A percentile compares a stretch with the other conserved stretches of the same genome.
Evolutionary conservation across 1,284 basidiomycete genomes (phyloP).

Genomic region (Bjerkandera adusta): DNA sequence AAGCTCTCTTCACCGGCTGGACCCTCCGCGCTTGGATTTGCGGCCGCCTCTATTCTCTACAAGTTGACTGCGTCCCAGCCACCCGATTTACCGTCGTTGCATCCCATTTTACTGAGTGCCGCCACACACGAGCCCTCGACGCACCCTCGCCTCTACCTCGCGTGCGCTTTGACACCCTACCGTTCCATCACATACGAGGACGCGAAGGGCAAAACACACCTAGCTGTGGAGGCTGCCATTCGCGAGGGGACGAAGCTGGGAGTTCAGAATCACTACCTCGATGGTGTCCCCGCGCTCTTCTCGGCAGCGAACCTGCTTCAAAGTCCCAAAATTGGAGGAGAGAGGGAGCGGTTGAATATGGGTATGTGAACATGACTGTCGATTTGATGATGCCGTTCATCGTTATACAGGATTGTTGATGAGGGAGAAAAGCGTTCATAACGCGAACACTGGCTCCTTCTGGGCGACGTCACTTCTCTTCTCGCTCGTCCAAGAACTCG

Average conservation of each 20-base stretch:
- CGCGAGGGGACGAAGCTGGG: constrained; percentile 85
- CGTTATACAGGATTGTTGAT: constrained; percentile 55
- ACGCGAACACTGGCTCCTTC: constrained; percentile 55
- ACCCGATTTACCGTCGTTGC: constrained; percentile 36
- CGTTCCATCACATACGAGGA: constrained; percentile 56
- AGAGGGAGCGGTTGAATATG: constrained; percentile 51
- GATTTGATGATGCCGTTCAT: neutral
- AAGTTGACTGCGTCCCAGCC: constrained; percentile 38
- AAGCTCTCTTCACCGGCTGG: constrained; percentile 44
- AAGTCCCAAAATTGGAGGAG: constrained; percentile 36
- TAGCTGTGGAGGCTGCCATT: constrained; percentile 69
- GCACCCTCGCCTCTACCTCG: constrained; percentile 69
- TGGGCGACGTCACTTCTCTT: constrained; percentile 78
- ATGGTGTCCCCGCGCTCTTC: constrained; percentile 74
- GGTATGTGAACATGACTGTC: constrained; percentile 41
- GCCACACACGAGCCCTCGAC: constrained; percentile 39
- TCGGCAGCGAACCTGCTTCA: constrained; percentile 49
- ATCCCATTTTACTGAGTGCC: constrained; percentile 45
- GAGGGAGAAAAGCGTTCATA: constrained; percentile 65
- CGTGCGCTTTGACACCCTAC: constrained; percentile 68
- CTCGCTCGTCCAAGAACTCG: constrained; percentile 71
- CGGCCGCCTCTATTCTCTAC: constrained; percentile 60
- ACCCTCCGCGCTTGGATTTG: constrained; percentile 41
- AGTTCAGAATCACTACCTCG: constrained; percentile 72
- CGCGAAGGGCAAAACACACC: constrained; percentile 58